These are phyloP conservation scores for Hymenochaete sp. DNA, from an alignment of 1,284 basidiomycete species.

Conservation along the genomic window DNA sequence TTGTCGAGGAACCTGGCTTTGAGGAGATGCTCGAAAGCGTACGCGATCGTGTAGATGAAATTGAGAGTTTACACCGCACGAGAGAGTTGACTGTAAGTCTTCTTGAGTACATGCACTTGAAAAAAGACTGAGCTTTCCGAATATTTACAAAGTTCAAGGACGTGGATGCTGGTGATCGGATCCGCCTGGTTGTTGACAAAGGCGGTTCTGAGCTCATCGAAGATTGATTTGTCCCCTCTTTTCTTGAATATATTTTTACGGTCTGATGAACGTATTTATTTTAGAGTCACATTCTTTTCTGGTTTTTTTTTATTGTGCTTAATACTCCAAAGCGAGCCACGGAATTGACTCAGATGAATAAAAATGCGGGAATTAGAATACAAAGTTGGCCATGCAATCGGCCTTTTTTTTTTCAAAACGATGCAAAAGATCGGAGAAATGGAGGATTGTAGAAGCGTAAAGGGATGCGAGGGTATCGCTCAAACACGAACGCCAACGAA, in stretches of 20 bases:
- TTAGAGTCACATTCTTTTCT: too few species aligned
- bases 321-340: too few species aligned
- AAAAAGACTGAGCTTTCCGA: not conserved
- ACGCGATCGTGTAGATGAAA: constrained; percentile 64
- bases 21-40: constrained; percentile 64
- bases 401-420: too few species aligned
- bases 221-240: not conserved
- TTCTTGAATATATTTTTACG: too few species aligned
- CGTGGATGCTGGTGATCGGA: constrained; percentile 45
- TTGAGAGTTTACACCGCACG: constrained; percentile 64
- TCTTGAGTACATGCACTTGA: constrained; percentile 6
- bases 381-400: too few species aligned
- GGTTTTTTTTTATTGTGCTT: too few species aligned
- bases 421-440: too few species aligned
- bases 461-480: constrained; percentile 21
- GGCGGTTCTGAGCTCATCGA: constrained; percentile 34
- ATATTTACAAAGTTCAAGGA: constrained; percentile 50
- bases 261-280: too few species aligned
- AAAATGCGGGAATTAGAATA: too few species aligned
- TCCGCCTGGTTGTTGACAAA: constrained; percentile 55
- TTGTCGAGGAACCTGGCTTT: constrained; percentile 64
- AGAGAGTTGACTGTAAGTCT: constrained; percentile 56
- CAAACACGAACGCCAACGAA: constrained; percentile 68
- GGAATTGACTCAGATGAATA: too few species aligned
- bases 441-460: too few species aligned